A percentile compares a stretch with the other conserved stretches of the same genome.
Conservation (phyloP, 2,329 filamentous ascomycete genomes). For the Ceratocystis diversiconidia region DNA sequence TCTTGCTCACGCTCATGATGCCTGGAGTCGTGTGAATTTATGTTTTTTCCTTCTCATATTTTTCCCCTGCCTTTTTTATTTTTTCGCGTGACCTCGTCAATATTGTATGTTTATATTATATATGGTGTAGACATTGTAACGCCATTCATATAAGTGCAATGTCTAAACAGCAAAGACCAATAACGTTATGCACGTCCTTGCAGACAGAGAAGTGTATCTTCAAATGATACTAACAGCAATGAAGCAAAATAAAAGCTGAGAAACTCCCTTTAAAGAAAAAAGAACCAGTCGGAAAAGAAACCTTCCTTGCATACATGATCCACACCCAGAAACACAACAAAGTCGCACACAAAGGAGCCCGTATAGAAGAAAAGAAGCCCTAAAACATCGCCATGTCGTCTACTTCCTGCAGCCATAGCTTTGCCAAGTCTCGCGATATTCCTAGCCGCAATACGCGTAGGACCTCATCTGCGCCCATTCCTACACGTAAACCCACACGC, state of each 20-base stretch:
- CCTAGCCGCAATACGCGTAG: slow-evolving; percentile 57
- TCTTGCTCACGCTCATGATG: not conserved
- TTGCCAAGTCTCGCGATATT: slow-evolving; percentile 59
- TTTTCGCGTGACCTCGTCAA: slow-evolving; percentile 12
- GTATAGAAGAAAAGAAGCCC: not conserved
- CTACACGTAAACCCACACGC: slow-evolving; percentile 59
- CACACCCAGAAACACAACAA: not conserved
- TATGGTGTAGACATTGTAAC: slow-evolving; percentile 2
- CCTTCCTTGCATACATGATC: not conserved
- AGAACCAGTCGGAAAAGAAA: not conserved
- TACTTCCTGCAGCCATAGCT: slow-evolving; percentile 53
- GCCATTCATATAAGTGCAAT: not conserved
- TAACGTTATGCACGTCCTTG: not conserved
- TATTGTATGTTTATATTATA: slow-evolving; percentile 3
- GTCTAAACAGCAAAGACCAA: not conserved
- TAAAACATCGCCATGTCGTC: slow-evolving; percentile 38
- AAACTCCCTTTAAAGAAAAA: slow-evolving; percentile 1
- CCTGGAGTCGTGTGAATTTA: not conserved
- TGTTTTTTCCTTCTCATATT: slow-evolving; percentile 5
- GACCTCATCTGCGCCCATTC: slow-evolving; percentile 53
- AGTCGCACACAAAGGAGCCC: not conserved
- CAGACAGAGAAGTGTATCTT: not conserved
- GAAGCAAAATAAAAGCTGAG: not conserved
- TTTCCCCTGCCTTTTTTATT: slow-evolving; percentile 9
- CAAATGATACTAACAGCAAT: not conserved